phyloP scores from a whole-genome alignment of 2,329 filamentous ascomycete genomes.

The Monilinia fructigena region DNA sequence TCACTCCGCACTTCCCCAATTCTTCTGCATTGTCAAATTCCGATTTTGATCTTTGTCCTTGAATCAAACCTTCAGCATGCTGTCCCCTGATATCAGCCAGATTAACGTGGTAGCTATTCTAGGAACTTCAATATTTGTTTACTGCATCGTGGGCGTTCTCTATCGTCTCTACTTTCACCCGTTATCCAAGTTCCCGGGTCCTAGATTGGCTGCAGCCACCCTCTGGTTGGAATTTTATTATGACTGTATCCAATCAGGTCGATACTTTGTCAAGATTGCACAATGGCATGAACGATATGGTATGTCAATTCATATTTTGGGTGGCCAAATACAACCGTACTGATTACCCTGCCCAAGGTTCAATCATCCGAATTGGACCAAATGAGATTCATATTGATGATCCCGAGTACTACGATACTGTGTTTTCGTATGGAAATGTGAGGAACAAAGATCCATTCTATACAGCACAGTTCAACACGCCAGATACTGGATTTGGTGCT shows the following conservation, averaged over 20 bases:
- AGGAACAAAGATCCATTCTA: slow-evolving; percentile 28
- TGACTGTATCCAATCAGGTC: slow-evolving; percentile 16
- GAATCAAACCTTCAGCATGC: background rate
- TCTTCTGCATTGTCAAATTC: background rate
- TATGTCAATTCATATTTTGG: background rate
- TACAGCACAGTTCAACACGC: slow-evolving; percentile 21
- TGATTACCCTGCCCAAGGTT: slow-evolving; percentile 15
- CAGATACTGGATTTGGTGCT: slow-evolving; percentile 28
- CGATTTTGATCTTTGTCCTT: background rate
- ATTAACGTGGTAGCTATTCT: slow-evolving; percentile 9
- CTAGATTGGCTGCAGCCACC: slow-evolving; percentile 18
- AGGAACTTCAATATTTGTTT: slow-evolving; percentile 13
- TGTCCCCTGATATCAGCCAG: slow-evolving; percentile 6
- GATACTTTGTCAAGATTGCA: slow-evolving; percentile 9
- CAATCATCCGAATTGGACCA: slow-evolving; percentile 32
- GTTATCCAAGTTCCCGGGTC: slow-evolving; percentile 20
- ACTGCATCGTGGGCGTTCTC: slow-evolving; percentile 12
- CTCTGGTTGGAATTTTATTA: slow-evolving; percentile 13
- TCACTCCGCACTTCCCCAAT: slow-evolving; percentile 12
- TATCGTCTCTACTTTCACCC: slow-evolving; percentile 24
- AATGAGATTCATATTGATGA: slow-evolving; percentile 26
- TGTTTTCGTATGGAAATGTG: slow-evolving; percentile 26
- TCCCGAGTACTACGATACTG: slow-evolving; percentile 31
- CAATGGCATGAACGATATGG: slow-evolving; percentile 15
- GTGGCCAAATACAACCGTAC: background rate